phyloP scores from a whole-genome alignment of 371 early-diverging fungal species.

The Syncephalastrum racemosum region DNA sequence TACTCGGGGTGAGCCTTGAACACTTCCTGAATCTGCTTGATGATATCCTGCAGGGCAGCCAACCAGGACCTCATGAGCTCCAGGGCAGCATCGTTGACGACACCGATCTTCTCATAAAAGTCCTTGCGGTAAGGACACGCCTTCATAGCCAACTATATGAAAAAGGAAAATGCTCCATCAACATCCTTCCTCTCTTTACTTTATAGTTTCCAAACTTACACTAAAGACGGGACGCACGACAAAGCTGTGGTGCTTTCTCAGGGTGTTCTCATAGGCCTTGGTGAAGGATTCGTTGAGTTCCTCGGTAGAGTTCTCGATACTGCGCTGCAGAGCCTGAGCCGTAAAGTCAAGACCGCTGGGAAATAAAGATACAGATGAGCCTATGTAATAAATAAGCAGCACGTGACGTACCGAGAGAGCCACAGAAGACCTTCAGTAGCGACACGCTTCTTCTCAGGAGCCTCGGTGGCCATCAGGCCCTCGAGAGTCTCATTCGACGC shows the following conservation, averaged over 20 bases:
- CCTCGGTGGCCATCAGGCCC: conserved; percentile 74
- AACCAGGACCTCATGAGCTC: conserved; percentile 70
- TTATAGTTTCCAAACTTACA: conserved; percentile 41
- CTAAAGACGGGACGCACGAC: conserved; percentile 81
- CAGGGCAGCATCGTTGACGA: conserved; percentile 54
- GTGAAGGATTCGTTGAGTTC: conserved; percentile 84
- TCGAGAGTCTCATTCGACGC: conserved; percentile 76
- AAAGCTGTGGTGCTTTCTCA: conserved; percentile 80
- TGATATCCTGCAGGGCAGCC: conserved; percentile 64
- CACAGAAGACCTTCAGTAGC: conserved; percentile 93
- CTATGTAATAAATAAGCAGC: neutral
- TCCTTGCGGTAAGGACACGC: conserved; percentile 89
- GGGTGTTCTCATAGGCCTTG: conserved; percentile 78
- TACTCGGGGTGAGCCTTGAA: conserved; percentile 42
- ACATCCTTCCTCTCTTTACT: neutral
- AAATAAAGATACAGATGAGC: neutral
- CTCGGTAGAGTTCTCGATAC: conserved; percentile 65
- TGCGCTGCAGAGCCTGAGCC: conserved; percentile 73
- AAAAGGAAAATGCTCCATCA: neutral
- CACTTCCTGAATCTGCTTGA: conserved; percentile 33
- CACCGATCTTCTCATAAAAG: conserved; percentile 85
- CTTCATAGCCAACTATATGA: conserved; percentile 82
- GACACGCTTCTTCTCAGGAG: conserved; percentile 68
- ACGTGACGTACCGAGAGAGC: conserved; percentile 74
- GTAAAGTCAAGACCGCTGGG: conserved; percentile 82